These are phyloP conservation scores for Parascedosporium putredinis DNA, from an alignment of 2,329 filamentous ascomycete genomes.

Conservation along the genomic window DNA sequence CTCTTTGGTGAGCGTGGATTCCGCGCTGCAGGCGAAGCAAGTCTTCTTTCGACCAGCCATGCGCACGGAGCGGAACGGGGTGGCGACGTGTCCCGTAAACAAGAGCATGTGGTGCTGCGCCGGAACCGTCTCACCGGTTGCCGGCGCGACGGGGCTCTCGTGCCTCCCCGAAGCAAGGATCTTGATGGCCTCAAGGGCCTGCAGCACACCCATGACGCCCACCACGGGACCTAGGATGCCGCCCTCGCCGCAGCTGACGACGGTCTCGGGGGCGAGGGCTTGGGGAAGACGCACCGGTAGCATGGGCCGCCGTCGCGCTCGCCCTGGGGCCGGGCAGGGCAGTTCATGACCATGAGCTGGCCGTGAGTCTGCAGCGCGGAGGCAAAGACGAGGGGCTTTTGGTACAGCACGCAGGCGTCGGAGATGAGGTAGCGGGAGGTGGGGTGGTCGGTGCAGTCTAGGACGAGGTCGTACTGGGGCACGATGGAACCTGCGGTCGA, in stretches of 20 bases:
- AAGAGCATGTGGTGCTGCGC: conserved; percentile 29
- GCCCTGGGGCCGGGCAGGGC: conserved; percentile 55
- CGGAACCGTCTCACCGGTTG: conserved; percentile 12
- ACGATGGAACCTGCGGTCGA: conserved; percentile 59
- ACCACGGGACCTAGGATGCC: conserved; percentile 90
- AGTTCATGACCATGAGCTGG: conserved; percentile 81
- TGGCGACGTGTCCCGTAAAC: conserved; percentile 33
- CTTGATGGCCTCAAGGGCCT: conserved; percentile 83
- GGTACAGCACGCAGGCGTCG: conserved; percentile 71
- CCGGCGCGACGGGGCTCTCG: conserved; percentile 8
- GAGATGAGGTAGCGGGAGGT: conserved; percentile 87
- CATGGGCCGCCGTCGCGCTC: conserved; percentile 60
- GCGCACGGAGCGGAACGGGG: conserved; percentile 60
- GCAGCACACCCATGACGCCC: conserved; percentile 83
- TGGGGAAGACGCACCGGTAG: conserved; percentile 88
- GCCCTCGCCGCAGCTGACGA: conserved; percentile 82
- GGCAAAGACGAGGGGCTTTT: conserved; percentile 75
- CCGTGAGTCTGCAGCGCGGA: conserved; percentile 83
- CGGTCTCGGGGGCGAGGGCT: conserved; percentile 74
- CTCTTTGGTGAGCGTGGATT: conserved; percentile 50
- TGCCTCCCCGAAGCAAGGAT: conserved; percentile 45
- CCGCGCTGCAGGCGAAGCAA: conserved; percentile 67
- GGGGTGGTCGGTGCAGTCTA: conserved; percentile 94
- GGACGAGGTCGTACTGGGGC: conserved; percentile 64
- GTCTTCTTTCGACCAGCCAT: conserved; percentile 58